Evolutionary conservation across 257 asterid species (phyloP), one percentile per base, ranked within the genome.

Genomic region (Nicotiana tabacum): DNA sequence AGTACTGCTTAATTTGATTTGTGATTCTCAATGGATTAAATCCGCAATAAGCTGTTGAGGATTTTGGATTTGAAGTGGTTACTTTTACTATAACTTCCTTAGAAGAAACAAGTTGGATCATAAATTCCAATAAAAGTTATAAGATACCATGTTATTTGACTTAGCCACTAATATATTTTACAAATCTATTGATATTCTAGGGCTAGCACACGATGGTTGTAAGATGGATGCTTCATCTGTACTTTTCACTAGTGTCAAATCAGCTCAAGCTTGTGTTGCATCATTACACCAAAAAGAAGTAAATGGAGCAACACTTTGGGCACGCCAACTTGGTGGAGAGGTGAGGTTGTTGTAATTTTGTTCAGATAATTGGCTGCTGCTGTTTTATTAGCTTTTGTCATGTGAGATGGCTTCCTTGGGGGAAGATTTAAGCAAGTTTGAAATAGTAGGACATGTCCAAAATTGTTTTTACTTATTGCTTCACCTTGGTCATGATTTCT

Each of bases 251-350:
- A 94, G 99, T 84, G 97, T 96, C 21, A 94, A 90, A 88, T 94
- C 99, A 81, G 99, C 99, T 82, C 93, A 92, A 82, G 86, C 85
- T 77, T 93, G 97, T 90, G 98, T 96, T 84, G 97, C 95, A 57
- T 86, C 92, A 35, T 85, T 96, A 85, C 99, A 96, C 90, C 94
- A 92, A 84, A 93, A 90, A 88, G 90, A 87, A 92, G 87, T 96
- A 66, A 88, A 87, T 6, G 98, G 98, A 55, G 89, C 88, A 78
- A 83, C 84, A 80, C 91, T 96, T 82, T 96, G 99, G 99, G 99
- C 97, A 67, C 98, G 98, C 39, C 99, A 96, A 84, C 97, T 92
- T 87, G 99, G 99, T 37, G 99, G 99, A 90, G 98, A 96, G 98
- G 99, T 94, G 84, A 66, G 81, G 46, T 80, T 77, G 12, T 30